A percentile compares a stretch with the other conserved stretches of the same genome.
Conservation (phyloP, 208 protist species). For the Herpetomonas tarakana region DNA sequence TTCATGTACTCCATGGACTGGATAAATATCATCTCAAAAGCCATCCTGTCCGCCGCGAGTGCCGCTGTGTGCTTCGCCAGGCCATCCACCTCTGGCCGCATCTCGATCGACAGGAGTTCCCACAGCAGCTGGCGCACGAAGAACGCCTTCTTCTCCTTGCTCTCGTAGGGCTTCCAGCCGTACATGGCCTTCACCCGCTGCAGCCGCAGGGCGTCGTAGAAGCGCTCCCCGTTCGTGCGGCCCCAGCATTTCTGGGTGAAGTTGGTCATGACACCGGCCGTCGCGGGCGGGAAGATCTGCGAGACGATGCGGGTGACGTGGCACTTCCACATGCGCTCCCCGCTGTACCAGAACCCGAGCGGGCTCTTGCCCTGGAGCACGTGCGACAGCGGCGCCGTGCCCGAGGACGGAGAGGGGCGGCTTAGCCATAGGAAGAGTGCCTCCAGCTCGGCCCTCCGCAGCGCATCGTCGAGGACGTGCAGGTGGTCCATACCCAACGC, state of each 20-base stretch:
- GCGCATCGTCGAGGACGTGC: slow-evolving; percentile 72
- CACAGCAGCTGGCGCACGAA: slow-evolving; percentile 80
- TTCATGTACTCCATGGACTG: slow-evolving; percentile 90
- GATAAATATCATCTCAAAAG: slow-evolving; percentile 86
- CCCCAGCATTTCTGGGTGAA: slow-evolving; percentile 92
- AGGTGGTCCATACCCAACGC: slow-evolving; percentile 57
- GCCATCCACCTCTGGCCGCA: slow-evolving; percentile 52
- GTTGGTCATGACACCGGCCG: slow-evolving; percentile 87
- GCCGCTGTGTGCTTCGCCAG: slow-evolving; percentile 53
- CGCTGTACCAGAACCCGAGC: slow-evolving; percentile 73
- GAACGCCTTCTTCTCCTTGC: slow-evolving; percentile 82
- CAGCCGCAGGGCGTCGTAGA: slow-evolving; percentile 83
- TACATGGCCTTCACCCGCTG: slow-evolving; percentile 70
- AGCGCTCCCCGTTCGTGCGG: slow-evolving; percentile 73
- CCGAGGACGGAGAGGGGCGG: slow-evolving; percentile 10
- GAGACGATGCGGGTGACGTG: slow-evolving; percentile 59
- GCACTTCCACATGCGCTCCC: slow-evolving; percentile 83
- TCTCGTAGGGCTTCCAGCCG: slow-evolving; percentile 74
- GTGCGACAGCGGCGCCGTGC: slow-evolving; percentile 60
- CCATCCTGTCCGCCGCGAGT: slow-evolving; percentile 59
- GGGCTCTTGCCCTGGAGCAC: slow-evolving; percentile 65
- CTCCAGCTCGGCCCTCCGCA: slow-evolving; percentile 75
- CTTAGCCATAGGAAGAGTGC: slow-evolving; percentile 60
- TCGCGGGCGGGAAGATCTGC: slow-evolving; percentile 68
- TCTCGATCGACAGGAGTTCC: slow-evolving; percentile 67